Evolutionary conservation across 2,329 filamentous ascomycete genomes (phyloP).

Genomic region (Colletotrichum trifolii): DNA sequence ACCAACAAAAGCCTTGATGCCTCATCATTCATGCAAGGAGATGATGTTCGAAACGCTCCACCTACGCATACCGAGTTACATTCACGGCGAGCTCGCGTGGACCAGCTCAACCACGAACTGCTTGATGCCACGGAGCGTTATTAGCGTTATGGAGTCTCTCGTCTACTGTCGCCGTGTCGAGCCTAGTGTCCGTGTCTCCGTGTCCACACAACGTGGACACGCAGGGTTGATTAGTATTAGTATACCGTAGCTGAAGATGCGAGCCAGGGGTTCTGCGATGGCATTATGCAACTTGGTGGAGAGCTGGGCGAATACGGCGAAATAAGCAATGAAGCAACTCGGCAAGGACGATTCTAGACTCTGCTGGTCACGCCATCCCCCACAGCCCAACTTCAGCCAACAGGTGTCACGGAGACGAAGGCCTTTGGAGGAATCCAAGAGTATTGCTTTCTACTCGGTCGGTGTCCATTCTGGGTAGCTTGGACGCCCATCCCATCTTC

Average conservation of each 20-base stretch:
- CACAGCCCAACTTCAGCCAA: neutral
- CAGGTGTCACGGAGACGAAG: neutral
- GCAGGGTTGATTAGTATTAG: neutral
- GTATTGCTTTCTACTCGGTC: neutral
- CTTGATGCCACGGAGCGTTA: constrained; percentile 4
- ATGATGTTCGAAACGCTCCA: neutral
- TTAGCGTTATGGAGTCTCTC: constrained; percentile 8
- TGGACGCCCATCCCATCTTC: too few relatives aligned
- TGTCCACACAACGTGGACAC: constrained; percentile 1
- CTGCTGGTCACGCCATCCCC: too few relatives aligned
- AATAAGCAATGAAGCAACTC: neutral
- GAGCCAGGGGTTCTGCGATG: too few relatives aligned
- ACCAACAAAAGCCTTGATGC: too few relatives aligned
- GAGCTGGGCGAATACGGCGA: too few relatives aligned
- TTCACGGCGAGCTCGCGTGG: constrained; percentile 1
- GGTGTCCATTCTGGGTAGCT: neutral
- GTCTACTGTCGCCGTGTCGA: constrained; percentile 12
- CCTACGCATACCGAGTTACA: neutral
- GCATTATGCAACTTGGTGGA: too few relatives aligned
- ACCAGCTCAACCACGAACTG: constrained; percentile 2
- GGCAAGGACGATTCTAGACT: too few relatives aligned
- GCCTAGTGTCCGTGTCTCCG: constrained; percentile 6
- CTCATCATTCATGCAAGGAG: too few relatives aligned
- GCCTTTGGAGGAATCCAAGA: too few relatives aligned
- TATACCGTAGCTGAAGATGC: constrained; percentile 10